These are phyloP conservation scores for Eutrema yunnanense DNA, from an alignment of 345 rosid species.

Conservation along the genomic window DNA sequence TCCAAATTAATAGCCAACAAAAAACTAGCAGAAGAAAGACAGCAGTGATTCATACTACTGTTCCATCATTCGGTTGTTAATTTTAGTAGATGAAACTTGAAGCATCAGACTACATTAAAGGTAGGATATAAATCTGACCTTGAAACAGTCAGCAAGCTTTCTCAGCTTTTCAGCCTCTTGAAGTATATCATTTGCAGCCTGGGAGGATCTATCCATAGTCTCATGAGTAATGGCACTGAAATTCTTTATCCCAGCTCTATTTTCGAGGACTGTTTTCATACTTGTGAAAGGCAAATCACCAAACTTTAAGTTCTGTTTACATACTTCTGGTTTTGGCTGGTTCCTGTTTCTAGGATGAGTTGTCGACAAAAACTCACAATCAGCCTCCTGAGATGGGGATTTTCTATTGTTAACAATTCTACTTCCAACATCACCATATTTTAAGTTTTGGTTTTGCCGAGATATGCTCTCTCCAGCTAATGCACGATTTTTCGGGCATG, in stretches of 20 bases:
- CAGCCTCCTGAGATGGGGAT: conserved; percentile 19
- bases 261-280: conserved; percentile 28
- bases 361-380: conserved; percentile 13
- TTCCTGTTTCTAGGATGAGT: conserved; percentile 24
- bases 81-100: conserved; percentile 8
- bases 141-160: conserved; percentile 49
- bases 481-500: conserved; percentile 24
- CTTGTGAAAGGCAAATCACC: conserved; percentile 33
- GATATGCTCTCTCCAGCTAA: conserved; percentile 19
- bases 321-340: conserved; percentile 20
- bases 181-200: conserved; percentile 38
- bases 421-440: conserved; percentile 13
- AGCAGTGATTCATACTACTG: background rate
- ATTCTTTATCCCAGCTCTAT: conserved; percentile 30
- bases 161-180: conserved; percentile 52
- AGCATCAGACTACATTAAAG: conserved; percentile 7
- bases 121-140: conserved; percentile 39
- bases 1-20: conserved; percentile 23
- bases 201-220: conserved; percentile 35
- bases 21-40: conserved; percentile 8
- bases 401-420: conserved; percentile 19
- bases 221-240: conserved; percentile 26
- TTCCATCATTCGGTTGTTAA: background rate
- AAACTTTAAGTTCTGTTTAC: conserved; percentile 14
- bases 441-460: background rate